Conservation (phyloP, 2,329 filamentous ascomycete genomes). For the Acarospora socialis region DNA sequence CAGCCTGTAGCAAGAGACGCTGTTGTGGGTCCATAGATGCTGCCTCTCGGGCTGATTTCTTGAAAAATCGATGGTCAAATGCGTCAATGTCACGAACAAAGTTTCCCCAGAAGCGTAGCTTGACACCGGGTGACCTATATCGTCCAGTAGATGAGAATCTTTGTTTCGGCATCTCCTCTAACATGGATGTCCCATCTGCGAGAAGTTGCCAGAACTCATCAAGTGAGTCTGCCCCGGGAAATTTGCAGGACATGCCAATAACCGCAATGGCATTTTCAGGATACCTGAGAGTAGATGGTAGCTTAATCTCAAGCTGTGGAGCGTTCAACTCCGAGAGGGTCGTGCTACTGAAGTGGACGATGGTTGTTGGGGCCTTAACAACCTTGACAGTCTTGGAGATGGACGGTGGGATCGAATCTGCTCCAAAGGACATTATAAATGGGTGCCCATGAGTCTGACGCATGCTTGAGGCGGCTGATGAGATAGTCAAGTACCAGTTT, state of each 20-base stretch:
- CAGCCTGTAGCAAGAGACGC: constrained; percentile 8
- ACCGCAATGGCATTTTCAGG: constrained; percentile 7
- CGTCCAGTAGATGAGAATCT: constrained; percentile 3
- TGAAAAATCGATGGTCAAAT: constrained; percentile 13
- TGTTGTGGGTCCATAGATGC: constrained; percentile 11
- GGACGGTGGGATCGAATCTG: constrained; percentile 1
- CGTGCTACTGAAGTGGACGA: background rate
- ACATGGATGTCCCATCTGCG: constrained; percentile 2
- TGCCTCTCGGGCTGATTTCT: constrained; percentile 5
- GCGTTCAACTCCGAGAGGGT: constrained; percentile 1
- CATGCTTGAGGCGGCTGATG: background rate
- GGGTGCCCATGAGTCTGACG: background rate
- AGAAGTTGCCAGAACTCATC: constrained; percentile 10
- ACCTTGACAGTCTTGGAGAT: background rate
- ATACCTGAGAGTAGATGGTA: background rate
- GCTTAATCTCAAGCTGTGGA: background rate
- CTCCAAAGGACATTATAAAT: background rate
- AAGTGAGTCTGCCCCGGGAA: constrained; percentile 10
- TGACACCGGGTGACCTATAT: no score
- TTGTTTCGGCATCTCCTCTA: constrained; percentile 4
- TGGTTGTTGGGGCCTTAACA: background rate
- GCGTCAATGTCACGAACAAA: constrained; percentile 10
- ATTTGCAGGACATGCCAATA: constrained; percentile 10
- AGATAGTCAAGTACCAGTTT: constrained; percentile 5
- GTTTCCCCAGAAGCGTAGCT: constrained; percentile 6